Evolutionary conservation across 148 eudicot species (phyloP).

Genomic region (Selenicereus undatus): DNA sequence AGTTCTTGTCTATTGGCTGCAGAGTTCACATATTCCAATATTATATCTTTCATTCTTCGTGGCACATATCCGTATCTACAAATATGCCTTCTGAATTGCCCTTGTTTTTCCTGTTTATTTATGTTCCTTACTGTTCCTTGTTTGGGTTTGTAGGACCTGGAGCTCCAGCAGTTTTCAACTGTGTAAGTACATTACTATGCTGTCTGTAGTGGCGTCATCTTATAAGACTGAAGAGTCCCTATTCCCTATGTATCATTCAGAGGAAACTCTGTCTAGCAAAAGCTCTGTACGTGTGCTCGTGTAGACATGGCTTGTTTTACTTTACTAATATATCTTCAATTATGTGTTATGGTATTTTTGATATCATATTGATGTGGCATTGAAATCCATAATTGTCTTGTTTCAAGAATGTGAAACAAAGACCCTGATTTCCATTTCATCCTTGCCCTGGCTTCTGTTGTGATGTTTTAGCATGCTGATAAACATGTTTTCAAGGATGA

Average conservation of each 20-base stretch:
- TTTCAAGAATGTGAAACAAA: not conserved
- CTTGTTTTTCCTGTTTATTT: not conserved
- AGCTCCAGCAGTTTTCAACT: constrained; percentile 76
- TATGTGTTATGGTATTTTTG: not conserved
- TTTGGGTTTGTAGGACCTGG: constrained; percentile 70
- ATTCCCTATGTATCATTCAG: not conserved
- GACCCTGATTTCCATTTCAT: not conserved
- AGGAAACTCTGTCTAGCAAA: not conserved
- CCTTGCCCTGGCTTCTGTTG: constrained; percentile 6
- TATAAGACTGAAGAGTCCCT: not conserved
- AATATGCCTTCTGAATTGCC: not conserved
- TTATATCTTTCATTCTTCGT: not conserved
- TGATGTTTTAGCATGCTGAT: not conserved
- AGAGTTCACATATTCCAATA: not conserved
- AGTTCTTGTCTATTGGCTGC: not conserved
- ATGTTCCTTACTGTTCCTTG: constrained; percentile 10
- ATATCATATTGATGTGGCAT: not conserved
- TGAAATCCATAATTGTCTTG: not conserved
- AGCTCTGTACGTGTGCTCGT: not conserved
- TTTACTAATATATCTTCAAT: not conserved
- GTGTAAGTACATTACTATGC: constrained; percentile 45
- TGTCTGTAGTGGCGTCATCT: not conserved
- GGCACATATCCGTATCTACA: not conserved
- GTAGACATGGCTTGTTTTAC: not conserved
- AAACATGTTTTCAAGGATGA: no score